A percentile compares a stretch with the other conserved stretches of the same genome.
Evolutionary conservation across 768 basidiomycete genomes (phyloP).

Genomic region (Suillus brevipes): DNA sequence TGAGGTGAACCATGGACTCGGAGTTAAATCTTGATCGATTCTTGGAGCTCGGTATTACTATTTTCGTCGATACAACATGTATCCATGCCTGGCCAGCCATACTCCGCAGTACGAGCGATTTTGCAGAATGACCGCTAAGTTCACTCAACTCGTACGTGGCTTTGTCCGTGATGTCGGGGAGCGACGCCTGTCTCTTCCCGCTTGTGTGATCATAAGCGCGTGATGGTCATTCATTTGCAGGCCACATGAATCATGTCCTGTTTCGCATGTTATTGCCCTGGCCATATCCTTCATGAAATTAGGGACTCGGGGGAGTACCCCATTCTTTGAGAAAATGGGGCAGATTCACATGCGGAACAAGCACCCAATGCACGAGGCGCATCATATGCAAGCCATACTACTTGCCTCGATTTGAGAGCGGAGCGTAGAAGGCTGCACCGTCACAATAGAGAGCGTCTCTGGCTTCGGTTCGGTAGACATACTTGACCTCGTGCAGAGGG

Average conservation of each 20-base stretch:
- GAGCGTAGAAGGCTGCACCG: constrained; percentile 55
- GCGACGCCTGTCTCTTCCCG: background rate
- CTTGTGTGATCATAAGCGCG: background rate
- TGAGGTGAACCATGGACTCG: background rate
- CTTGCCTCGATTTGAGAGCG: constrained; percentile 42
- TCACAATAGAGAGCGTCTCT: constrained; percentile 33
- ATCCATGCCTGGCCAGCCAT: background rate
- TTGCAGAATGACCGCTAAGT: background rate
- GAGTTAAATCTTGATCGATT: background rate
- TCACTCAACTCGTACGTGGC: background rate
- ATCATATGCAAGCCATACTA: constrained; percentile 61
- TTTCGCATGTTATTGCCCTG: too few relatives aligned
- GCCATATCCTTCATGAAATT: too few relatives aligned
- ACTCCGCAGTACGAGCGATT: background rate
- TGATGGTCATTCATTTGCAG: too few relatives aligned
- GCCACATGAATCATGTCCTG: too few relatives aligned
- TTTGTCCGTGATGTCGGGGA: background rate
- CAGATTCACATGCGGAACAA: constrained; percentile 33
- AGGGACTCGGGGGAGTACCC: constrained; percentile 19
- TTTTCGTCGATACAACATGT: background rate
- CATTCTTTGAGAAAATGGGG: constrained; percentile 33
- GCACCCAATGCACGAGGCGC: constrained; percentile 55
- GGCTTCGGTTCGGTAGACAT: constrained; percentile 17
- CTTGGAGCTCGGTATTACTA: background rate
- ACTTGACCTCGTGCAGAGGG: constrained; percentile 34